A percentile compares a stretch with the other conserved stretches of the same genome.
Evolutionary conservation across 257 asterid genomes (phyloP).

Genomic region (Handroanthus guayacan): DNA sequence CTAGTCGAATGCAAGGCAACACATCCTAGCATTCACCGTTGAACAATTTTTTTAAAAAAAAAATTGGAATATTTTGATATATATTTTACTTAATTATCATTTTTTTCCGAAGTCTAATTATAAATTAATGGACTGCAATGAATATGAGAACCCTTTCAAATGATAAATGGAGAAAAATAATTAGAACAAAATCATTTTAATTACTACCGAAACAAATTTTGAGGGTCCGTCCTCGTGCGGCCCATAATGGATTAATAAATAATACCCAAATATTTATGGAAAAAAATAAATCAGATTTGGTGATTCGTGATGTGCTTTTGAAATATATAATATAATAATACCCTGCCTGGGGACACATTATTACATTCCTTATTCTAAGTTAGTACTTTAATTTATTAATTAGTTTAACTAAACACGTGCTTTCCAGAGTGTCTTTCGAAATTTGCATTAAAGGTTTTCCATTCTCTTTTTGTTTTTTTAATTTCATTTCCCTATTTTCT

Average conservation of each 20-base stretch:
- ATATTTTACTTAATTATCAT: too few species aligned
- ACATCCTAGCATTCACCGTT: too few species aligned
- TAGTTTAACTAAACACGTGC: conserved; percentile 35
- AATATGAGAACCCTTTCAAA: too few species aligned
- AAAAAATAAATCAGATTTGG: neutral
- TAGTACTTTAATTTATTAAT: neutral
- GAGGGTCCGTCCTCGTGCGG: neutral
- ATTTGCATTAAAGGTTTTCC: neutral
- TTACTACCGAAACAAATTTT: too few species aligned
- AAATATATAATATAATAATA: neutral
- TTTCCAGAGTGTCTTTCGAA: conserved; percentile 31
- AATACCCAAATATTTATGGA: neutral
- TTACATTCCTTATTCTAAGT: conserved; percentile 11
- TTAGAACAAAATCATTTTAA: too few species aligned
- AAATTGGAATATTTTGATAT: too few species aligned
- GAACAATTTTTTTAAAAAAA: too few species aligned
- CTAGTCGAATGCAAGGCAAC: too few species aligned
- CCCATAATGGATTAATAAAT: neutral
- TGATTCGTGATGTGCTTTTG: neutral
- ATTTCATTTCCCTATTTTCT: neutral
- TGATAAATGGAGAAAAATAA: too few species aligned
- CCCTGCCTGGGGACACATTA: neutral
- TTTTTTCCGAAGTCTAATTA: too few species aligned
- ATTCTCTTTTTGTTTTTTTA: too few species aligned
- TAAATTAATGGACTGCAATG: too few species aligned